Evolutionary conservation across 2,329 filamentous ascomycete genomes (phyloP), one percentile per base, ranked within the genome.

Genomic region (Cryphonectria naterciae): DNA sequence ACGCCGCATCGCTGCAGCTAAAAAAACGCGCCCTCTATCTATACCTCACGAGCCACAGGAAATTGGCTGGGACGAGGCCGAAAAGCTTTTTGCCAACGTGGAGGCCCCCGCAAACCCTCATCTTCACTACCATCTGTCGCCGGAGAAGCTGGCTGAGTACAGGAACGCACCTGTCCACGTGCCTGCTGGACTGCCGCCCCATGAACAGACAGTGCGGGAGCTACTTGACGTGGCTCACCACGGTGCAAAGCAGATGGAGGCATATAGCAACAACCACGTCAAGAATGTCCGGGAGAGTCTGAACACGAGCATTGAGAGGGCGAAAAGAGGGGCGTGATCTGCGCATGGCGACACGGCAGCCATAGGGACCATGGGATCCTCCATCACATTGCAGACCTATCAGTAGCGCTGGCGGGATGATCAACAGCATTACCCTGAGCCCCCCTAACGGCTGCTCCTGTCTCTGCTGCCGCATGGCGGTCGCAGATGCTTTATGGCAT

Each of bases 1-100:
- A 35, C 79, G 80, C 19, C 75, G 79, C 39, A 56, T 79, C 4
- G 69, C 70, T 22, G 71, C 73, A 10, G 77, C 77, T 2, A 73
- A 73, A 15, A 67, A 65, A 63, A 49, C 56, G 35, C 65, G 63
- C 25, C 61, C 52, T 32, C 43, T 71, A 17, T 64, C 68, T 39
- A 46, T 61, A 64, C 68, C 71, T 17, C 69, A 70, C n/a, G 49
- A 63, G 32, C 32, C 66, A 43, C 39, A 54, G 46, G 68, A 71
- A 6, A 25, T 79, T 28, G 37, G 71, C 10, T 71, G 66, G 32
- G 70, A 70, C 1, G 79, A 80, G 72, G 69, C 72, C 15, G 77
- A 79, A 65, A 61, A 46, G 19, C 74, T 80, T 61, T 73, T 81
- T 22, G 54, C 60, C 22, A 76, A 75, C 63, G 77, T 81, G 75